phyloP scores from a whole-genome alignment of 2,329 filamentous ascomycete genomes.

The Penicillium psychrosexuale region DNA sequence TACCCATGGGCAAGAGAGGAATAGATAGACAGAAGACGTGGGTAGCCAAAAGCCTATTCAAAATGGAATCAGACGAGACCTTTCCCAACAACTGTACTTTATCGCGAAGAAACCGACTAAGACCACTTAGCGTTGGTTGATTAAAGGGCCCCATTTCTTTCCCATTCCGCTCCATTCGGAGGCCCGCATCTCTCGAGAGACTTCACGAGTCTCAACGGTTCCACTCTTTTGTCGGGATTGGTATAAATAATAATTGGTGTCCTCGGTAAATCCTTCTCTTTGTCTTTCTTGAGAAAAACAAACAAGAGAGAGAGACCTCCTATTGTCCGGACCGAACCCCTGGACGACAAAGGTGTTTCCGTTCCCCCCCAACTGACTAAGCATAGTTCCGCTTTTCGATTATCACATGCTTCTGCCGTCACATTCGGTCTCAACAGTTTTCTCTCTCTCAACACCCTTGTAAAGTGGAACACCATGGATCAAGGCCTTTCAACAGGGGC shows the following conservation, averaged over 20 bases:
- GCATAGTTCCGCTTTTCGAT: slow-evolving; percentile 7
- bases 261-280: not conserved
- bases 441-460: slow-evolving; percentile 18
- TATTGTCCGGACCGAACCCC: not conserved
- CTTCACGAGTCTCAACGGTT: slow-evolving; percentile 6
- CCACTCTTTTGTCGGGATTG: slow-evolving; percentile 15
- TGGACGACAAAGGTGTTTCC: not conserved
- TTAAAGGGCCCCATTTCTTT: slow-evolving; percentile 20
- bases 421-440: slow-evolving; percentile 21
- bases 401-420: slow-evolving; percentile 28
- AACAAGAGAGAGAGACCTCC: not conserved
- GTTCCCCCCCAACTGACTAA: slow-evolving; percentile 11
- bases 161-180: slow-evolving; percentile 26
- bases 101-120: not conserved
- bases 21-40: not conserved
- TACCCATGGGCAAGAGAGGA: not conserved
- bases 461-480: slow-evolving; percentile 32
- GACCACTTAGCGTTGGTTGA: slow-evolving; percentile 7
- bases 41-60: not conserved
- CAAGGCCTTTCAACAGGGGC: slow-evolving; percentile 38
- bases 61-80: not conserved
- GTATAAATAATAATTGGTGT: slow-evolving; percentile 10
- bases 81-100: slow-evolving; percentile 2
- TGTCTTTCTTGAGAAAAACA: not conserved
- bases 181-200: slow-evolving; percentile 15